A percentile compares a stretch with the other conserved stretches of the same genome.
These are phyloP conservation scores for Heliamphora exappendiculata DNA, from an alignment of 148 eudicot species.

Conservation along the genomic window DNA sequence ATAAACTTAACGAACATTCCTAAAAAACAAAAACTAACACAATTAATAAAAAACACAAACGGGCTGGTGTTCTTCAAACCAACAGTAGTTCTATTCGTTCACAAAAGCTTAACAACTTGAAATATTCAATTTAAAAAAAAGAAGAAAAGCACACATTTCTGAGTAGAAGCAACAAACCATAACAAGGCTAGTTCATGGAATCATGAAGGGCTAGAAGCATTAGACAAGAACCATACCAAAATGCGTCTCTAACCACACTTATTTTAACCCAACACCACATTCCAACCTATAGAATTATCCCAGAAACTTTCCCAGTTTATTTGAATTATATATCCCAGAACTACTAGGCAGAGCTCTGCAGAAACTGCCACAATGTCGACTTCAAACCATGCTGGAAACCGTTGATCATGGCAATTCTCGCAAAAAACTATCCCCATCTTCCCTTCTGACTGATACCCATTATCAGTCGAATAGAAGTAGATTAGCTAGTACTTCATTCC, in stretches of 20 bases:
- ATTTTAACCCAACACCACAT: slow-evolving; percentile 5
- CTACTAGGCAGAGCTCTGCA: not conserved
- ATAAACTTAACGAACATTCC: too few species aligned
- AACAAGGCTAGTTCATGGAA: not conserved
- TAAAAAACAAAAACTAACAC: too few species aligned
- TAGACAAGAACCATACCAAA: not conserved
- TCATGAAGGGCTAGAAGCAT: not conserved
- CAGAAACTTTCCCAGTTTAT: not conserved
- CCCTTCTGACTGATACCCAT: not conserved
- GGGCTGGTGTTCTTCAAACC: too few species aligned
- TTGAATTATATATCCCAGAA: not conserved
- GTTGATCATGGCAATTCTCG: slow-evolving; percentile 5
- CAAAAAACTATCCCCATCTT: not conserved
- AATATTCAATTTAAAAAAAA: too few species aligned
- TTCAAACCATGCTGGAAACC: slow-evolving; percentile 10
- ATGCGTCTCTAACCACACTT: not conserved
- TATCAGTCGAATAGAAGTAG: not conserved
- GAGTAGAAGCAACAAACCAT: not conserved
- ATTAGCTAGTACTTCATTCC: slow-evolving; percentile 9
- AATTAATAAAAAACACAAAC: too few species aligned
- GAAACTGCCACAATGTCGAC: slow-evolving; percentile 11
- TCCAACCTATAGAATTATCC: not conserved
- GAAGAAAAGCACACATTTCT: too few species aligned
- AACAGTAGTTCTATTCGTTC: too few species aligned
- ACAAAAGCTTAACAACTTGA: too few species aligned